phyloP scores from a whole-genome alignment of 257 asterid genomes.

The Ligustrum vulgare region DNA sequence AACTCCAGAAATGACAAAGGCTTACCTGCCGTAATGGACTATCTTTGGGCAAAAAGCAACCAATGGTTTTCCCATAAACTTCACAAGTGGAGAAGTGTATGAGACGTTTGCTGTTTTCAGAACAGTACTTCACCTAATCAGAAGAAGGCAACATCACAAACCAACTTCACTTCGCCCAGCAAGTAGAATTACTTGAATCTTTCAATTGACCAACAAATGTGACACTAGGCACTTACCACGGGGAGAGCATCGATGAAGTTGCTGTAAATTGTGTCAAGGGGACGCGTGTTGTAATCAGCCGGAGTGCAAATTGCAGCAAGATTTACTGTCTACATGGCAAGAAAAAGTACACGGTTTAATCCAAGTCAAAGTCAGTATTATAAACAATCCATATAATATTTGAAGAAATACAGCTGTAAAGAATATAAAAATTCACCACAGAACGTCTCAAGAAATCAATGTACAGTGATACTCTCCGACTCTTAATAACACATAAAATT shows the following conservation, averaged over 20 bases:
- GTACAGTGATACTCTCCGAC: background rate
- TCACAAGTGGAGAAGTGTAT: constrained; percentile 98
- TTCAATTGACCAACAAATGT: background rate
- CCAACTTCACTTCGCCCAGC: too few relatives aligned
- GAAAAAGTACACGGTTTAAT: constrained; percentile 16
- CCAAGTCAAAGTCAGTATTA: constrained; percentile 25
- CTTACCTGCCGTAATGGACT: constrained; percentile 84
- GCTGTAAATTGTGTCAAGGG: constrained; percentile 88
- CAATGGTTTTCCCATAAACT: constrained; percentile 91
- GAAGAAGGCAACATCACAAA: constrained; percentile 7
- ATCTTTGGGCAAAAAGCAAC: constrained; percentile 78
- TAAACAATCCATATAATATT: background rate
- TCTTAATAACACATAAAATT: background rate
- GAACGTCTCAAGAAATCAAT: constrained; percentile 7
- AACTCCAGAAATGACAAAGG: constrained; percentile 2
- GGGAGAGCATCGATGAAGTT: constrained; percentile 92
- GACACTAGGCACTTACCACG: constrained; percentile 48
- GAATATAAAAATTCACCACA: constrained; percentile 12
- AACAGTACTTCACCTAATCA: constrained; percentile 88
- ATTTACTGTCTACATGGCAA: constrained; percentile 59
- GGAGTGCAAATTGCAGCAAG: constrained; percentile 97
- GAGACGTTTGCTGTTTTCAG: constrained; percentile 86
- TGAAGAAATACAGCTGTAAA: constrained; percentile 11
- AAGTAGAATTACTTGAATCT: too few relatives aligned
- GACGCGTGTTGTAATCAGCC: constrained; percentile 89